These are phyloP conservation scores for Exophiala lecanii-corni DNA, from an alignment of 2,329 filamentous ascomycete species.

Conservation along the genomic window DNA sequence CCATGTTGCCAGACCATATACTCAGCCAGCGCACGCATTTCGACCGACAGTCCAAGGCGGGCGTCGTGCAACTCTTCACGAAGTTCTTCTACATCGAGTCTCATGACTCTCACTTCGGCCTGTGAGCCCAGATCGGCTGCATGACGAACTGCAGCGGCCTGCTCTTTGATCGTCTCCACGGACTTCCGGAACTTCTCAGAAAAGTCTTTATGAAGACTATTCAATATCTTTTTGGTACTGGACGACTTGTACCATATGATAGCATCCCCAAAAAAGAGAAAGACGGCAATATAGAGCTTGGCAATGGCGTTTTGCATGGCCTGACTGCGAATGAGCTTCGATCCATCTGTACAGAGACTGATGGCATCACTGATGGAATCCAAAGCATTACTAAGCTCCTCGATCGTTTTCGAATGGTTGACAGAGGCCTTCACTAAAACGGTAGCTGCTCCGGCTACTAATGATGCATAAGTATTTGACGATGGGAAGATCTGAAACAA, in stretches of 20 bases:
- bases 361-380: constrained; percentile 1
- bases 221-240: background rate
- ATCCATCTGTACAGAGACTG: background rate
- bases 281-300: background rate
- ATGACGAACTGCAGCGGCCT: background rate
- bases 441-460: background rate
- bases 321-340: background rate
- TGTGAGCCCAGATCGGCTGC: background rate
- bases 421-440: background rate
- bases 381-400: constrained; percentile 1
- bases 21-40: background rate
- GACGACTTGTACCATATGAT: constrained; percentile 1
- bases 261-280: constrained; percentile 1
- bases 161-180: background rate
- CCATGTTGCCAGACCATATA: background rate
- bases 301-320: background rate
- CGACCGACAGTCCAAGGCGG: background rate
- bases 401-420: constrained; percentile 1
- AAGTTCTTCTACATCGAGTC: constrained; percentile 1
- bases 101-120: background rate
- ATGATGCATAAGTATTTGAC: background rate
- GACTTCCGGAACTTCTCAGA: background rate
- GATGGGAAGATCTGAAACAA: background rate
- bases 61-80: background rate
- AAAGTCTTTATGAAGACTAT: constrained; percentile 1